These are phyloP conservation scores for Curvularia eragrostidis DNA, from an alignment of 2,329 filamentous ascomycete species.

Conservation along the genomic window DNA sequence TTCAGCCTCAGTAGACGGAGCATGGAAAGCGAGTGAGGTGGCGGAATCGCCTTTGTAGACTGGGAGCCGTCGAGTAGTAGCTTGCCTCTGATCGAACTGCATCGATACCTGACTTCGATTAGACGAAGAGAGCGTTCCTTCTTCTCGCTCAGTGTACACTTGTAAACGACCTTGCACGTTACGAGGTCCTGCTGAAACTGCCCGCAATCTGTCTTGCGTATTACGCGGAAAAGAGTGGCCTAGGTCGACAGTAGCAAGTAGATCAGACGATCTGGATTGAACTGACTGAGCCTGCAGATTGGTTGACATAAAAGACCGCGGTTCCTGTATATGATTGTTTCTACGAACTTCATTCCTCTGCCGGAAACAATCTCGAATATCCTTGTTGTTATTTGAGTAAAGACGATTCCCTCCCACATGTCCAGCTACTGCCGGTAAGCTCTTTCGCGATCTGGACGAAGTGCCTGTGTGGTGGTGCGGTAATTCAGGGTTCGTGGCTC, in stretches of 20 bases:
- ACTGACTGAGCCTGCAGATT: not conserved
- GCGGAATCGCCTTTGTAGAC: not conserved
- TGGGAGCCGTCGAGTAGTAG: not conserved
- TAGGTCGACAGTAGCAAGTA: not conserved
- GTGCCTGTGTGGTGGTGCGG: conserved; percentile 1
- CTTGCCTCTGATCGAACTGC: not conserved
- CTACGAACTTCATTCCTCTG: not conserved
- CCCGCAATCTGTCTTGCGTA: not conserved
- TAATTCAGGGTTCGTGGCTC: not conserved
- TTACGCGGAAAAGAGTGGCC: not conserved
- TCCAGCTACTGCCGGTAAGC: conserved; percentile 2
- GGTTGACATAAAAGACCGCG: conserved; percentile 20
- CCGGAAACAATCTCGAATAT: conserved; percentile 38
- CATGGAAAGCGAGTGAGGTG: not conserved
- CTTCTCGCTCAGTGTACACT: not conserved
- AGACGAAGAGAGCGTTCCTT: not conserved
- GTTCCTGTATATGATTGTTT: not conserved
- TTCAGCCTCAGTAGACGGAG: not conserved
- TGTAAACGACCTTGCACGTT: not conserved
- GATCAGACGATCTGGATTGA: not conserved
- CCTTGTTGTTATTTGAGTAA: conserved; percentile 24
- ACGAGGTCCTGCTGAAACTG: not conserved
- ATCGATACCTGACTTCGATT: not conserved
- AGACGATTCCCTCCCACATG: not conserved
- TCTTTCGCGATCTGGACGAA: not conserved